Conservation (phyloP, 73 alveolate species). For the Symbiodinium pilosum region DNA sequence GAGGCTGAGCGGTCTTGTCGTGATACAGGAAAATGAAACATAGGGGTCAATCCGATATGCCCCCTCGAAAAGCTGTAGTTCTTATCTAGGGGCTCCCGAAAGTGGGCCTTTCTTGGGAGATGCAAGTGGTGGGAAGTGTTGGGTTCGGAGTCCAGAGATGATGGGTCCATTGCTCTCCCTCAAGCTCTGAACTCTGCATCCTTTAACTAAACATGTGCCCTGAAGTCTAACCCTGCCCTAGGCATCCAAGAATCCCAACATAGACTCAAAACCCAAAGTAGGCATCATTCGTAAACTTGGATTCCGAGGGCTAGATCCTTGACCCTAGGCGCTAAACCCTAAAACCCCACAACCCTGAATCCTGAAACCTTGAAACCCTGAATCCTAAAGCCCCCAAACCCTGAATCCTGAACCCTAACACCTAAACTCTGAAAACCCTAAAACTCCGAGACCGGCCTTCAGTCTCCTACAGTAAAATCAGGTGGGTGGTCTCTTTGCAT, state of each 20-base stretch:
- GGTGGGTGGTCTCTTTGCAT: background rate
- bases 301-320: background rate
- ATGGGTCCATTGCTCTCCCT: too few relatives aligned
- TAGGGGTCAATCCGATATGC: too few relatives aligned
- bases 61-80: too few relatives aligned
- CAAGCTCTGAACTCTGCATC: too few relatives aligned
- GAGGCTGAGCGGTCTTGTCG: constrained; percentile 14
- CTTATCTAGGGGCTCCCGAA: too few relatives aligned
- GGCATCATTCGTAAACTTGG: background rate
- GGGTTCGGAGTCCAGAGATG: too few relatives aligned
- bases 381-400: background rate
- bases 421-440: background rate
- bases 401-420: background rate
- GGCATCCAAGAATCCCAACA: background rate
- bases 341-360: background rate
- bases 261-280: background rate
- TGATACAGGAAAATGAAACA: background rate
- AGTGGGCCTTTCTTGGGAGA: too few relatives aligned
- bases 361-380: background rate
- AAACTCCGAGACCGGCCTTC: background rate
- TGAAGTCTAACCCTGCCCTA: background rate
- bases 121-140: too few relatives aligned
- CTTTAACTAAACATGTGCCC: too few relatives aligned
- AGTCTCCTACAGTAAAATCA: background rate
- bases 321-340: background rate